A percentile compares a stretch with the other conserved stretches of the same genome.
Conservation (phyloP, 345 rosid genomes). For the Eucalyptus marginata region DNA sequence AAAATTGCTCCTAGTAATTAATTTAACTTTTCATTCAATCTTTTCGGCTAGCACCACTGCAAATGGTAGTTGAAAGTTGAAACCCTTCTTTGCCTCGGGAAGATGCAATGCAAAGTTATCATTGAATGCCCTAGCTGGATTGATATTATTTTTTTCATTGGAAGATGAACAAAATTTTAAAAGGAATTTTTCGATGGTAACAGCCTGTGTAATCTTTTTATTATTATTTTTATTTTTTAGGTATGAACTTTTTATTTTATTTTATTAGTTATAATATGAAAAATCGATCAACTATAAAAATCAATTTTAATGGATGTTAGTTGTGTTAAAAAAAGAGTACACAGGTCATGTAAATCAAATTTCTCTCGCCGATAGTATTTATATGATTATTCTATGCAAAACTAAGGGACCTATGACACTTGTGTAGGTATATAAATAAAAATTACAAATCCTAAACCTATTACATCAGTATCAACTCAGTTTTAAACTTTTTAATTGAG, state of each 20-base stretch:
- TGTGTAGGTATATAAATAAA: neutral
- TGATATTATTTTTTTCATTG: neutral
- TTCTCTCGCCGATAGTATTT: neutral
- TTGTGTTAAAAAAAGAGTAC: neutral
- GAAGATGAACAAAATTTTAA: neutral
- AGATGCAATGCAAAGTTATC: neutral
- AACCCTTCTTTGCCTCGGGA: neutral
- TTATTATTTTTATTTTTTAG: neutral
- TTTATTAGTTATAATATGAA: neutral
- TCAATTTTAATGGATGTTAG: neutral
- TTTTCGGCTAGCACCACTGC: neutral
- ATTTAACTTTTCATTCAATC: neutral
- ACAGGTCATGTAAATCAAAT: neutral
- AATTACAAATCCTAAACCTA: neutral
- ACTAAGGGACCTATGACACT: neutral
- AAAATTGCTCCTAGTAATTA: neutral
- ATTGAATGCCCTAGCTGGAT: neutral
- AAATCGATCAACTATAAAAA: neutral
- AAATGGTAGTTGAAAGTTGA: neutral
- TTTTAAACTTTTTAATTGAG: too few species aligned
- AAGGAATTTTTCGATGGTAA: neutral
- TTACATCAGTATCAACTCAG: fast-evolving
- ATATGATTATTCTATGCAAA: neutral
- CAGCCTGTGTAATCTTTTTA: neutral
- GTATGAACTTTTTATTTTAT: neutral